phyloP scores from a whole-genome alignment of 208 protist species.

The Wallacemonas collosoma region DNA sequence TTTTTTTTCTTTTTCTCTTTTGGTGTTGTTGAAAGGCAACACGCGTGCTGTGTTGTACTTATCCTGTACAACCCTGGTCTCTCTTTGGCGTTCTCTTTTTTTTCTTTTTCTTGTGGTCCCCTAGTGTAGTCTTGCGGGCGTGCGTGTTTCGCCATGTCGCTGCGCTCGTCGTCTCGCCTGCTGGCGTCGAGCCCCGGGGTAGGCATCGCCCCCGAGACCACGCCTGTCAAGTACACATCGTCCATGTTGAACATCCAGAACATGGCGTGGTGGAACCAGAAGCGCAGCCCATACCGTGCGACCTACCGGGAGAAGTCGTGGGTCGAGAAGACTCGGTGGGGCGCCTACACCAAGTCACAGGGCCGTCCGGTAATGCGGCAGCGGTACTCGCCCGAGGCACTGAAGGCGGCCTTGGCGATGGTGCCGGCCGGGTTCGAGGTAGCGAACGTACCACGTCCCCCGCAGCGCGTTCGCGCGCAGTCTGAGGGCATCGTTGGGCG shows the following conservation, averaged over 20 bases:
- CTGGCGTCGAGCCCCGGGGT: conserved; percentile 73
- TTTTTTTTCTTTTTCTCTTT: too few species aligned
- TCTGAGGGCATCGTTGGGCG: conserved; percentile 88
- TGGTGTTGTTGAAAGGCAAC: too few species aligned
- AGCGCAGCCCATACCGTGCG: conserved; percentile 51
- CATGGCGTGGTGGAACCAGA: conserved; percentile 83
- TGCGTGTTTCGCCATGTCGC: conserved; percentile 27
- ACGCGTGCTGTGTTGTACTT: too few species aligned
- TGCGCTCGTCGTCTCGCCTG: conserved; percentile 26
- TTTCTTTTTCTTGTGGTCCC: background rate
- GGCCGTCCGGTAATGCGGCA: conserved; percentile 64
- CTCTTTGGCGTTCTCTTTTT: background rate
- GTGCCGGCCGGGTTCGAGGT: conserved; percentile 81
- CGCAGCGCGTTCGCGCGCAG: conserved; percentile 83
- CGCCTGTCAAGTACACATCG: conserved; percentile 90
- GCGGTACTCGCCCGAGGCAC: conserved; percentile 75
- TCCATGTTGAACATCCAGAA: conserved; percentile 89
- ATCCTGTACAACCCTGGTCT: background rate
- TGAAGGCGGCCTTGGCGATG: conserved; percentile 72
- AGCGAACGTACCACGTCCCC: conserved; percentile 81
- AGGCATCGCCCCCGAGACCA: conserved; percentile 88
- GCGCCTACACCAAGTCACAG: conserved; percentile 55
- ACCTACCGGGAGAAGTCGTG: conserved; percentile 85
- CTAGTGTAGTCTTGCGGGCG: background rate
- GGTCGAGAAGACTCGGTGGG: conserved; percentile 61